Percentiles rank a stretch among this genome's conserved stretches.
phyloP scores from a whole-genome alignment of 2,329 filamentous ascomycete genomes.

The Apiospora koreana region DNA sequence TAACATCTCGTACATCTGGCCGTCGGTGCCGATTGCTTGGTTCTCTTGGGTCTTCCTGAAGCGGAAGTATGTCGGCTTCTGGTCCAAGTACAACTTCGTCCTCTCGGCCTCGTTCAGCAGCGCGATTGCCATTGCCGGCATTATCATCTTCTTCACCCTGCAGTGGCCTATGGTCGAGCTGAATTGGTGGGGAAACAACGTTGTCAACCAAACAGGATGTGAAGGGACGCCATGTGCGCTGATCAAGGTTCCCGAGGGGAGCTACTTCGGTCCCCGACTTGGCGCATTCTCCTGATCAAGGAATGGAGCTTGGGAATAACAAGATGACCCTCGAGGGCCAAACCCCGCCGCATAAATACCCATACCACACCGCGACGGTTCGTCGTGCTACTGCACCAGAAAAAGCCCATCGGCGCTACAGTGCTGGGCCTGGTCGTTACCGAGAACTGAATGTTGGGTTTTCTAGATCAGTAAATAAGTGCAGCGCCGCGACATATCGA shows the following conservation, averaged over 20 bases:
- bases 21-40: conserved; percentile 17
- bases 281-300: conserved; percentile 37
- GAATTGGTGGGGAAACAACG: conserved; percentile 51
- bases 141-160: conserved; percentile 30
- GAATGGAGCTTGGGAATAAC: background rate
- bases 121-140: conserved; percentile 26
- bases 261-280: conserved; percentile 34
- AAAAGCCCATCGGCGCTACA: background rate
- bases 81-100: conserved; percentile 31
- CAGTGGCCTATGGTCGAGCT: conserved; percentile 24
- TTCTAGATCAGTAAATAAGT: background rate
- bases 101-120: conserved; percentile 28
- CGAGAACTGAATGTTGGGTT: background rate
- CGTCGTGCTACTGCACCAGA: background rate
- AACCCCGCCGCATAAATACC: too few relatives aligned
- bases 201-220: conserved; percentile 39
- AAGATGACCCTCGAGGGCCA: background rate
- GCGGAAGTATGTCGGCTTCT: conserved; percentile 25
- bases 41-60: conserved; percentile 44
- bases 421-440: background rate
- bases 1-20: conserved; percentile 49
- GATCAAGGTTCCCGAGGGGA: conserved; percentile 31
- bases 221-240: conserved; percentile 42
- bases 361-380: background rate
- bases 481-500: background rate